Evolutionary conservation across 306 rosid genomes (phyloP), one percentile per base, ranked within the genome.

Genomic region (Castanea mollissima): DNA sequence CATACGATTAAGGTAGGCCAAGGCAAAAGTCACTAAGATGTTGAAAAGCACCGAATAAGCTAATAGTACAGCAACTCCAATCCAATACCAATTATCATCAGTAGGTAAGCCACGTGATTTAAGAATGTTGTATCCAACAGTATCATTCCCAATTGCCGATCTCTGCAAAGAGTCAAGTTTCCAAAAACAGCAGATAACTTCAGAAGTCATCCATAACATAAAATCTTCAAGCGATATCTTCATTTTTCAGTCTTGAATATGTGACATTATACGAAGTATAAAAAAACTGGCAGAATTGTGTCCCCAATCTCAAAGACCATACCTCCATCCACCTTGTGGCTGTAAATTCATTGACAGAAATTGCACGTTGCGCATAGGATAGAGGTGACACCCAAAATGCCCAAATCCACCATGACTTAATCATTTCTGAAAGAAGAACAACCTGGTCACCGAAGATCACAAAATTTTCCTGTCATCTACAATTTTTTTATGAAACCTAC

Each of bases 361-460:
- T 80, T 55, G 98, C 97, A 14, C 88, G 85, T 68, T 92, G 97
- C 38, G 90, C 98, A 78, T 90, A 92, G 64, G 94, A 79, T 52
- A 94, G 91, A 31, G 98, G 98, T 20, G 98, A 94, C 78, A 94
- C 4, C 96, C 97, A 94, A 81, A 85, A 92, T 23, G 89, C 97
- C 98, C 98, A 92, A 64, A 76, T 55, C 96, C 94, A 92, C 98
- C 98, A 94, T 46, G 96, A 90, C 85, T 90, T 89, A 57, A 94
- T 85, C 88, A 86, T 84, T 38, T 52, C 98, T 94, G 89, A 70
- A 81, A 78, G 31, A 82, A 63, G 71, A 81, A 78, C 76, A 80
- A 23, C 73, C 51, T 71, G 55, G 71, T 76, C 62, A 77, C 21
- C 68, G 68, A 63, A 57, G 11, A 52, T 41, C 74, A 69, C 32